Percentiles rank a stretch among this genome's conserved stretches.
phyloP scores from a whole-genome alignment of 306 rosid species.

The Cicer bijugum region DNA sequence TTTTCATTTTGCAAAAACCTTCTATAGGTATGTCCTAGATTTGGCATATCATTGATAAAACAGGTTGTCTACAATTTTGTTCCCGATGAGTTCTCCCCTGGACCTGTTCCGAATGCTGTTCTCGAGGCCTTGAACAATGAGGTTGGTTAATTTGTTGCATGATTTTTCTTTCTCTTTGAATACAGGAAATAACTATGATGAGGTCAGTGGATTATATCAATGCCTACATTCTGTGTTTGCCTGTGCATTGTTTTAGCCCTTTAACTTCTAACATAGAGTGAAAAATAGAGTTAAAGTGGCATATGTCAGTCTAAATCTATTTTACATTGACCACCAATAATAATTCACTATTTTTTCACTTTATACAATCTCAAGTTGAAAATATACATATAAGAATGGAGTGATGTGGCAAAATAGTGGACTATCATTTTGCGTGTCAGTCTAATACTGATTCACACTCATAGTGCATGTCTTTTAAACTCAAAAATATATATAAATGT shows the following conservation, averaged over 20 bases:
- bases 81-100: conserved; percentile 84
- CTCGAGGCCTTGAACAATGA: conserved; percentile 64
- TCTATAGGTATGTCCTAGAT: conserved; percentile 76
- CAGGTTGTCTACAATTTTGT: conserved; percentile 75
- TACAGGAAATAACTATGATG: conserved; percentile 6
- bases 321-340: too few species aligned
- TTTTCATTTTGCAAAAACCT: not conserved
- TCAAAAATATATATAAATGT: too few species aligned
- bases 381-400: too few species aligned
- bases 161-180: conserved; percentile 5
- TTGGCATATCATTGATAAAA: conserved; percentile 68
- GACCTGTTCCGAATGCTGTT: conserved; percentile 68
- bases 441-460: too few species aligned
- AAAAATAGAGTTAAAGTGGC: too few species aligned
- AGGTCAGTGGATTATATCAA: conserved; percentile 4
- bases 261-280: not conserved
- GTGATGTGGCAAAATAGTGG: too few species aligned
- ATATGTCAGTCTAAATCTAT: too few species aligned
- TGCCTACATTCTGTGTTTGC: not conserved
- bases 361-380: too few species aligned
- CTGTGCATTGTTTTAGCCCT: not conserved
- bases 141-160: conserved; percentile 55
- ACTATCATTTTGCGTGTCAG: too few species aligned
- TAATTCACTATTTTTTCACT: too few species aligned
- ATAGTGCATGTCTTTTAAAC: too few species aligned